phyloP scores from a whole-genome alignment of 2,329 filamentous ascomycete species.

The Paradendryphiella salina region DNA sequence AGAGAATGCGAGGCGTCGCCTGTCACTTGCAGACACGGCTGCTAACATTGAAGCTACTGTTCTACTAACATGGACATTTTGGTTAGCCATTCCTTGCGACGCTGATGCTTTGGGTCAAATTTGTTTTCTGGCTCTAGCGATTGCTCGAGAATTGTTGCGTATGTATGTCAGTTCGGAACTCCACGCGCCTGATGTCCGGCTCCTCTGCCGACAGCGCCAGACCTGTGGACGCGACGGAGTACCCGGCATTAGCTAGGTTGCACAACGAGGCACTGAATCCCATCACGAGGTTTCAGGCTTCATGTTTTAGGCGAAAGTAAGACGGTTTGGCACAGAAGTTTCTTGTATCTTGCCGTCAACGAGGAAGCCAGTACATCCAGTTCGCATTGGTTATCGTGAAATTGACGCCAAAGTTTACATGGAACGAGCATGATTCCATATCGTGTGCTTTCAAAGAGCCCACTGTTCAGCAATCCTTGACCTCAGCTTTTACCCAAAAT shows the following conservation, averaged over 20 bases:
- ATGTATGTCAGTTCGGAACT: background rate
- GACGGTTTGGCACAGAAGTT: background rate
- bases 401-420: too few species aligned
- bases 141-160: background rate
- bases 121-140: background rate
- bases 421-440: too few species aligned
- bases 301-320: background rate
- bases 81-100: background rate
- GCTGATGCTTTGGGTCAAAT: background rate
- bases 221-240: background rate
- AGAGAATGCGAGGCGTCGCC: background rate
- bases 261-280: background rate
- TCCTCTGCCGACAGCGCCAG: background rate
- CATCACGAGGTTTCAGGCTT: background rate
- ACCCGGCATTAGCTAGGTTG: background rate
- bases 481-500: too few species aligned
- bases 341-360: background rate
- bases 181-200: slow-evolving; percentile 1
- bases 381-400: too few species aligned
- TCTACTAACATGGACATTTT: background rate
- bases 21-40: background rate
- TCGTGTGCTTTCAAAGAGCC: too few species aligned
- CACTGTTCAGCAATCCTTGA: too few species aligned
- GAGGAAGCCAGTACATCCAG: too few species aligned
- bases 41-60: background rate